Conservation (phyloP, 129 eudicot species). For the Tagetes erecta region DNA sequence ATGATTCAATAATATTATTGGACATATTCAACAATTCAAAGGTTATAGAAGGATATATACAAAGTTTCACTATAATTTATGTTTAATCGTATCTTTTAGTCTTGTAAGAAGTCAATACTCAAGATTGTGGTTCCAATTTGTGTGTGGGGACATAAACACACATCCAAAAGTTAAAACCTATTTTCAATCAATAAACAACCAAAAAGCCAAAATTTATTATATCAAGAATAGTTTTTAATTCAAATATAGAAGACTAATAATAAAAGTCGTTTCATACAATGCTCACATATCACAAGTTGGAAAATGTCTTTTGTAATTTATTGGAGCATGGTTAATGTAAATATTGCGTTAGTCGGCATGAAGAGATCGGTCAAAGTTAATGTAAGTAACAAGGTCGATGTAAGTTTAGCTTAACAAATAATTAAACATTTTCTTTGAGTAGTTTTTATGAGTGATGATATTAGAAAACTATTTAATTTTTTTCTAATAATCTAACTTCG, state of each 20-base stretch:
- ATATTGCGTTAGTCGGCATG: not conserved
- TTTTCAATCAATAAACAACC: conserved; percentile 16
- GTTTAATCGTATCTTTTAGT: too few species aligned
- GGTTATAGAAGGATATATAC: too few species aligned
- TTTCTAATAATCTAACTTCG: too few species aligned
- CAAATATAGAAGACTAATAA: not conserved
- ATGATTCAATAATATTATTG: too few species aligned
- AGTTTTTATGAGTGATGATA: too few species aligned
- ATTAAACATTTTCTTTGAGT: too few species aligned
- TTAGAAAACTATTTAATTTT: too few species aligned
- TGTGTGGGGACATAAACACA: conserved; percentile 12
- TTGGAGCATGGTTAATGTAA: not conserved
- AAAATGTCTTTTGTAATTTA: not conserved
- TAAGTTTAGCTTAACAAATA: not conserved
- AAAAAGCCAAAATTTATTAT: conserved; percentile 1
- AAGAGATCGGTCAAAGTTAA: not conserved
- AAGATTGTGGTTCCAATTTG: not conserved
- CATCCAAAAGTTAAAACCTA: conserved; percentile 14
- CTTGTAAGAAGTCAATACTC: conserved; percentile 1
- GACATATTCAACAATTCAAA: too few species aligned
- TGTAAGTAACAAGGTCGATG: not conserved
- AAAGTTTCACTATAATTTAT: too few species aligned
- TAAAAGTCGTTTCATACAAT: not conserved
- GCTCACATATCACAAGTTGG: not conserved
- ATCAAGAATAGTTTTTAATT: not conserved